phyloP scores from a whole-genome alignment of 345 rosid species.

The Eucalyptus lansdowneana region DNA sequence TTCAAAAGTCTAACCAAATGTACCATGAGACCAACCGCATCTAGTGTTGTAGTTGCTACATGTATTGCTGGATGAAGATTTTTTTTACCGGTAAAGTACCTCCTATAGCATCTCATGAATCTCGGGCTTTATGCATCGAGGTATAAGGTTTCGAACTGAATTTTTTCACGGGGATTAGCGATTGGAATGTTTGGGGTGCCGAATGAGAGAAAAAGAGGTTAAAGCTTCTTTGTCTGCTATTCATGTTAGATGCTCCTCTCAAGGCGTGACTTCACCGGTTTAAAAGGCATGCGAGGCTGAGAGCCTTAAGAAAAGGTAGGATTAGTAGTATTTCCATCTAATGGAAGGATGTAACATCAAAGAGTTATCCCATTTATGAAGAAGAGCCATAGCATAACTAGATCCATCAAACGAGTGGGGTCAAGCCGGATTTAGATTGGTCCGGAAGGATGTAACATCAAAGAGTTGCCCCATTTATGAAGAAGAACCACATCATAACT shows the following conservation, averaged over 20 bases:
- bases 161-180: not conserved
- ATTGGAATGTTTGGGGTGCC: not conserved
- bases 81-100: not conserved
- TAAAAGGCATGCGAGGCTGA: not conserved
- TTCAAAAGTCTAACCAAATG: too few species aligned
- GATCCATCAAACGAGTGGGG: too few species aligned
- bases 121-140: not conserved
- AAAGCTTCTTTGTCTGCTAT: not conserved
- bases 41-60: not conserved
- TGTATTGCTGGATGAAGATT: not conserved
- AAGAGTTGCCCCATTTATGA: not conserved
- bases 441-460: too few species aligned
- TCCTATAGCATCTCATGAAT: not conserved
- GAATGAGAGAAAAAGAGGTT: not conserved
- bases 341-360: too few species aligned
- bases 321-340: not conserved
- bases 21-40: too few species aligned
- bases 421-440: too few species aligned
- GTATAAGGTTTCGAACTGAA: not conserved
- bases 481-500: rapidly evolving
- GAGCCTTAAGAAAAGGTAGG: not conserved
- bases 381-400: too few species aligned
- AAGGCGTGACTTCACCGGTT: not conserved
- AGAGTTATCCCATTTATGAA: too few species aligned
- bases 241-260: not conserved